phyloP scores from a whole-genome alignment of 2,329 filamentous ascomycete genomes.

The Nigrograna mackinnonii region DNA sequence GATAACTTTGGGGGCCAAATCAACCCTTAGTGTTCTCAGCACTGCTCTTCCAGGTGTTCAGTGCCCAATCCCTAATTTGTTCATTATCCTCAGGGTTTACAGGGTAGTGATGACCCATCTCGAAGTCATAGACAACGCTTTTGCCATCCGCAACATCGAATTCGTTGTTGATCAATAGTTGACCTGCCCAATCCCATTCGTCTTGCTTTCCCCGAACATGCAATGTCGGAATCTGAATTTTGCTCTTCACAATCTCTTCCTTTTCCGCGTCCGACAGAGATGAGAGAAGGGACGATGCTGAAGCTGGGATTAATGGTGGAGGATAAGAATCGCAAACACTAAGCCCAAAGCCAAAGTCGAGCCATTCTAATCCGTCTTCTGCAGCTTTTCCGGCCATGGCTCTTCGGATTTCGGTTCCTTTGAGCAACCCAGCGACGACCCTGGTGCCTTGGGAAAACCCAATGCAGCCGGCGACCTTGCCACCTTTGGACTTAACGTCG shows the following conservation, averaged over 20 bases:
- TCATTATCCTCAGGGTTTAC: conserved; percentile 31
- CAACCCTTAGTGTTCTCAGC: too few species aligned
- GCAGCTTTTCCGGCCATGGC: conserved; percentile 11
- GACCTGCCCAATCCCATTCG: conserved; percentile 37
- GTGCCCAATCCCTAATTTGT: conserved; percentile 28
- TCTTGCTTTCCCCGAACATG: conserved; percentile 37
- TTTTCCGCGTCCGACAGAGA: conserved; percentile 8
- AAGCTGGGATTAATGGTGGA: conserved; percentile 28
- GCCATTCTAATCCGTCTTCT: conserved; percentile 16
- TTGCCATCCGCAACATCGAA: conserved; percentile 28
- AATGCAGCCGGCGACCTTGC: conserved; percentile 30
- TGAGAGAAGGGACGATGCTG: conserved; percentile 9
- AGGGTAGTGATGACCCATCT: conserved; percentile 43
- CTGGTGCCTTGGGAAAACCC: conserved; percentile 39
- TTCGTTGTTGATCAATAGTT: conserved; percentile 28
- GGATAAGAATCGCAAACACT: conserved; percentile 30
- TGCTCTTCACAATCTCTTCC: conserved; percentile 12
- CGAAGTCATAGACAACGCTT: conserved; percentile 25
- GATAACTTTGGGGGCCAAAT: too few species aligned
- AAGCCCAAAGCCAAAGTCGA: conserved; percentile 24
- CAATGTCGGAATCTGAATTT: conserved; percentile 30
- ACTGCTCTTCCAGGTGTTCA: conserved; percentile 9
- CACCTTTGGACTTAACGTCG: conserved; percentile 14
- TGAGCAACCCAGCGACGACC: conserved; percentile 35
- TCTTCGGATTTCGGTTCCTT: conserved; percentile 20